Base-by-base conservation (phyloP, 1,284 basidiomycete species). In the Peniophora sp. region DNA sequence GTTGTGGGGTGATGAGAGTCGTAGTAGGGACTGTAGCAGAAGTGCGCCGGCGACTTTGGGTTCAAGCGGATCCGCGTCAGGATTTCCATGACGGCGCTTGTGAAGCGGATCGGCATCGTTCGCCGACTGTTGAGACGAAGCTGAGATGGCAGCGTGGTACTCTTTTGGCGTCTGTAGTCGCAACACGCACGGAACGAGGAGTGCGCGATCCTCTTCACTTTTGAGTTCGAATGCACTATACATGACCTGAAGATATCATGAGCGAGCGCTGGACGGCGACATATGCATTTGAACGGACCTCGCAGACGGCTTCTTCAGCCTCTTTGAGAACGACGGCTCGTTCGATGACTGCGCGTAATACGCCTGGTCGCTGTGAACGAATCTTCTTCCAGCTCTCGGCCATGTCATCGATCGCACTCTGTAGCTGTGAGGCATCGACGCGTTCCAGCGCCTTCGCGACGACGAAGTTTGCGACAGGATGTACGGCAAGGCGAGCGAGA, bases 401-500 rank as follows among this genome's bases (percentile, higher is more conserved):
- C 62, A 91, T 75, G 53, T 84, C 80, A 47, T 69, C 67, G 39
- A 84, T 68, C 1, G 85, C 72, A n/a, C 73, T 73, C 3, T 65
- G 60, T n/a, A 96, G 63, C 54, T 85, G 78, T 3, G 70, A 66
- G 6, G 64, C 66, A 24, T 75, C 72, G 17, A 84, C 64, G 37
- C 88, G 73, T 47, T 79, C 77, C 14, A 95, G 57, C 0, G 84
- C 88, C 61, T 83, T 87, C 0, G 92, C 87, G 5, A 93, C 75
- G 15, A 96, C 92, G 60, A 92, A 97, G 63, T 97, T 97, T 20
- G 89, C 91, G 2, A 93, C 88, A 1, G 93, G 92, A 66, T 97
- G 94, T 11, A 75, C 69, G 3, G 87, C 81, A 23, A 96, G 71
- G 54, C 85, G 81, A 5, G 76, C 67, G 39, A 95, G 69, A 57